Conservation (phyloP, 2,329 filamentous ascomycete species). For the Colletotrichum sp. region DNA sequence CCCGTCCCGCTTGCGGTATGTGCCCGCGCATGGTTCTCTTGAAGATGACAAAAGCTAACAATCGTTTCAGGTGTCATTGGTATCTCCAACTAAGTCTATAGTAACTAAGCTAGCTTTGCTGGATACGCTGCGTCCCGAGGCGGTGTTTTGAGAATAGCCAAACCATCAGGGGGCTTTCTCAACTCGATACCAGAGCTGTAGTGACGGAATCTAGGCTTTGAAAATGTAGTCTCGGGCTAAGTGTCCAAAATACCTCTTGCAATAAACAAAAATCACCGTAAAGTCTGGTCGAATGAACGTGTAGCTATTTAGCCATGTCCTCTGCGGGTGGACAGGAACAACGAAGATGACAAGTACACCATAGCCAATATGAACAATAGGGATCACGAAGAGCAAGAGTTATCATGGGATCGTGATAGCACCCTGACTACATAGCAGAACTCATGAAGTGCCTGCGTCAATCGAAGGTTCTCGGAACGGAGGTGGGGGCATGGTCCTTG, state of each 20-base stretch:
- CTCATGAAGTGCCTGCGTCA: not conserved
- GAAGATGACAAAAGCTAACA: not conserved
- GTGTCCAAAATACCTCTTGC: not conserved
- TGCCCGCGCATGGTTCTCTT: conserved; percentile 9
- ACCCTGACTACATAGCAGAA: not conserved
- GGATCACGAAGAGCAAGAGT: rapidly evolving
- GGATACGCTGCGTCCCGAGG: not conserved
- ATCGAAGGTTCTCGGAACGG: not conserved
- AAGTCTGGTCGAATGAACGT: not conserved
- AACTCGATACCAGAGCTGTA: not conserved
- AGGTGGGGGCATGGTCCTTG: not conserved
- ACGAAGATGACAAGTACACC: not conserved
- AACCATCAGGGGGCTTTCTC: not conserved
- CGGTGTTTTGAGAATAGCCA: not conserved
- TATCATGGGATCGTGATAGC: rapidly evolving
- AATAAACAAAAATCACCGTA: not conserved
- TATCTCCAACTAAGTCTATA: conserved; percentile 70
- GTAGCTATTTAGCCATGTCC: not conserved
- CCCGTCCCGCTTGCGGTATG: conserved; percentile 92
- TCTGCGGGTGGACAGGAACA: not conserved
- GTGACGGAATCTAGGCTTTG: not conserved
- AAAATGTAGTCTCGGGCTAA: not conserved
- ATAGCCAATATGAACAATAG: rapidly evolving
- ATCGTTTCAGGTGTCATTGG: conserved; percentile 76
- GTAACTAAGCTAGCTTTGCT: not conserved